A percentile compares a stretch with the other conserved stretches of the same genome.
Evolutionary conservation across 768 basidiomycete species (phyloP).

Genomic region (Mycena amicta): DNA sequence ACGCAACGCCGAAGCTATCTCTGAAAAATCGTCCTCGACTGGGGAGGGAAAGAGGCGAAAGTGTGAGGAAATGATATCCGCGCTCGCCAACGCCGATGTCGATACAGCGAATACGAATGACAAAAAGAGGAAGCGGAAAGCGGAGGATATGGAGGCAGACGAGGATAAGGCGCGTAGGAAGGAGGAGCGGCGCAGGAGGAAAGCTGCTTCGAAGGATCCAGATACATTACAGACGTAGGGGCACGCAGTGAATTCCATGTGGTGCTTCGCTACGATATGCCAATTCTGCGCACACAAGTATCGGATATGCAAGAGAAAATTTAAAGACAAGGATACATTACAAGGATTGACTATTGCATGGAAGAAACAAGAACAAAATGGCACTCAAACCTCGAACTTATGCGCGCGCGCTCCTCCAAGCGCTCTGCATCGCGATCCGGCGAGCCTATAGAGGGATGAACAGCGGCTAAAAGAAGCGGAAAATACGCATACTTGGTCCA

Average conservation of each 20-base stretch:
- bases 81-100: constrained; percentile 1
- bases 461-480: constrained; percentile 1
- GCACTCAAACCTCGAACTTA: constrained; percentile 29
- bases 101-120: constrained; percentile 14
- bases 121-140: constrained; percentile 23
- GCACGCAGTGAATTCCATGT: too few relatives aligned
- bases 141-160: neutral
- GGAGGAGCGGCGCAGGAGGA: neutral
- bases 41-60: neutral
- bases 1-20: constrained; percentile 5
- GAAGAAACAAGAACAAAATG: constrained; percentile 12
- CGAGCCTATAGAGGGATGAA: constrained; percentile 53
- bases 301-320: too few relatives aligned
- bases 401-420: constrained; percentile 74
- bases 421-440: constrained; percentile 87
- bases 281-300: too few relatives aligned
- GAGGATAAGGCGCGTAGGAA: constrained; percentile 11
- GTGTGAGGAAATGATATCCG: constrained; percentile 8
- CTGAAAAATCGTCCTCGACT: neutral
- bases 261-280: too few relatives aligned
- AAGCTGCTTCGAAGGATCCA: too few relatives aligned
- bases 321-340: too few relatives aligned
- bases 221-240: too few relatives aligned
- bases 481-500: constrained; percentile 76
- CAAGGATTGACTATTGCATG: too few relatives aligned